Percentiles rank a stretch among this genome's conserved stretches.
These are phyloP conservation scores for Chaetothyriales sp. DNA, from an alignment of 2,329 filamentous ascomycete genomes.

Conservation along the genomic window DNA sequence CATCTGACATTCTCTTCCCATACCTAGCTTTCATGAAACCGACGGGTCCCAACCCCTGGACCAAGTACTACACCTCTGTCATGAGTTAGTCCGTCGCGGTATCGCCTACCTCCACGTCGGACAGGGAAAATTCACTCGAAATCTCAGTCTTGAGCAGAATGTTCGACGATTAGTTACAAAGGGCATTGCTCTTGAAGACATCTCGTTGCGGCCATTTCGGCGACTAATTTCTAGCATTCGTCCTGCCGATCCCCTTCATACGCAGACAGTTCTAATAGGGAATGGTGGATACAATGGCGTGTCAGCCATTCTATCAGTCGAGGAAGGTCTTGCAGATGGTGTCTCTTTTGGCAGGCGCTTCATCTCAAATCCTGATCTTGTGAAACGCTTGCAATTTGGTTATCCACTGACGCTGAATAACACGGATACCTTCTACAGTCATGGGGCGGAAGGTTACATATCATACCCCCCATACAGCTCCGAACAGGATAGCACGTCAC, in stretches of 20 bases:
- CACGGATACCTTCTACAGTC: conserved; percentile 29
- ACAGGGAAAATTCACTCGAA: background rate
- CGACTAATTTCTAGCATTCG: background rate
- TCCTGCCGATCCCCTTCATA: background rate
- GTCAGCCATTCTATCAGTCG: conserved; percentile 36
- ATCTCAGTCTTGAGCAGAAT: background rate
- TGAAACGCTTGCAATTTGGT: conserved; percentile 28
- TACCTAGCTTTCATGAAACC: conserved; percentile 42
- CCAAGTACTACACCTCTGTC: conserved; percentile 33
- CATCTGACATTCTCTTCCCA: conserved; percentile 37
- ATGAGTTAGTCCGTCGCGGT: conserved; percentile 11
- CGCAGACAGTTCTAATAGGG: conserved; percentile 1
- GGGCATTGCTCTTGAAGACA: background rate
- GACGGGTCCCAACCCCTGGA: conserved; percentile 31
- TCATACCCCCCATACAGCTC: no score
- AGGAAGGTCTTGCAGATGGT: conserved; percentile 35
- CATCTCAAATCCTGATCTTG: conserved; percentile 37
- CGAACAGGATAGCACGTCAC: no score
- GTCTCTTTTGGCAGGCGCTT: conserved; percentile 37
- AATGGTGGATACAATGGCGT: conserved; percentile 8
- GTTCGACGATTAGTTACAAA: background rate
- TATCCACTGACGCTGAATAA: conserved; percentile 28
- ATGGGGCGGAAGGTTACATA: background rate
- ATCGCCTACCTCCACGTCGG: conserved; percentile 1
- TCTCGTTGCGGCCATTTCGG: background rate